A percentile compares a stretch with the other conserved stretches of the same genome.
phyloP scores from a whole-genome alignment of 345 rosid genomes.

The Physaria fendleri region DNA sequence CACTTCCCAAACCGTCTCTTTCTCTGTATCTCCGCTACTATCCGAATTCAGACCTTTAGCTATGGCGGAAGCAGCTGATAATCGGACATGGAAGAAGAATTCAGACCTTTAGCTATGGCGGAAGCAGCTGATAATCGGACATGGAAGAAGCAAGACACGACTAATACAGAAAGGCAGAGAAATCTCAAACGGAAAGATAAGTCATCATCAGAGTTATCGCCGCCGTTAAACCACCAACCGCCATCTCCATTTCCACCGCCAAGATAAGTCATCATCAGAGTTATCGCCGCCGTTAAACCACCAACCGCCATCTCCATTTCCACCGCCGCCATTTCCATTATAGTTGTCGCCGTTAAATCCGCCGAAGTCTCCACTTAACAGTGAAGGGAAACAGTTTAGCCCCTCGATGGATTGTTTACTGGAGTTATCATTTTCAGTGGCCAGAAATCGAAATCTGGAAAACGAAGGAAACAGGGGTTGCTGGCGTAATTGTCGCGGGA shows the following conservation, averaged over 20 bases:
- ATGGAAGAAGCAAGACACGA: slow-evolving; percentile 34
- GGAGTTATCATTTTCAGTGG: background rate
- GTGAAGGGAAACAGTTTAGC: background rate
- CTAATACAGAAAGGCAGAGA: slow-evolving; percentile 25
- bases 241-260: no score
- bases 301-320: slow-evolving; percentile 30
- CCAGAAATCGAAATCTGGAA: slow-evolving; percentile 1
- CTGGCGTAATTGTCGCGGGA: slow-evolving; percentile 19
- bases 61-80: slow-evolving; percentile 44
- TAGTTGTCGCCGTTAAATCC: slow-evolving; percentile 16
- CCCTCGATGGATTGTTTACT: background rate
- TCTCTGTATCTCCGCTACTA: slow-evolving; percentile 19
- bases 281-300: slow-evolving; percentile 31
- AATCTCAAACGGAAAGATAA: slow-evolving; percentile 17
- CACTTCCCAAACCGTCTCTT: slow-evolving; percentile 59
- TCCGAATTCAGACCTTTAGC: slow-evolving; percentile 24
- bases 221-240: slow-evolving; percentile 29
- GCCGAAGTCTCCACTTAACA: background rate
- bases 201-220: slow-evolving; percentile 27
- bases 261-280: no score
- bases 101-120: slow-evolving; percentile 34
- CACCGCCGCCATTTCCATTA: slow-evolving; percentile 10
- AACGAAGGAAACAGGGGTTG: background rate
- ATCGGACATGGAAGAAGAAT: slow-evolving; percentile 34
- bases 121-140: slow-evolving; percentile 42